Base-by-base conservation (phyloP, 441 rosid species). In the Mallotus repandus region DNA sequence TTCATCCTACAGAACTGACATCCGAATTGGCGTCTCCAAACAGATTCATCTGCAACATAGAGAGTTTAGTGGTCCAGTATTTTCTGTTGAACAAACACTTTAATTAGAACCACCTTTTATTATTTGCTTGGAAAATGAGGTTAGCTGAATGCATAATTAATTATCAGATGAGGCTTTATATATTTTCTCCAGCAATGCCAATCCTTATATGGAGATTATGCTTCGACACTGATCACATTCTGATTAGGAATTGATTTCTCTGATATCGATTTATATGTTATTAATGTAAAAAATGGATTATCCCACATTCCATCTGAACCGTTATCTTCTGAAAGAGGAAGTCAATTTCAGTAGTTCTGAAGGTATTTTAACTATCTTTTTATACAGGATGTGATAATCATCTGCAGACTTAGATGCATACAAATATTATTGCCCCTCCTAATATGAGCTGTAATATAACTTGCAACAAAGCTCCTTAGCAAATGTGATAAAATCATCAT, bases 11-110 rank as follows among this genome's bases (percentile, higher is more conserved):
- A 61, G 32, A 50, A 38, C 48, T 19, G 38, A 11, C 65, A 45
- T 50, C 38, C 49, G 38, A 49, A 62, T 19, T 60, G 55, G 66
- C 29, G 53, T 59, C 56, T n/a, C 65, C 52, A 14, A 61, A 35
- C 48, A 35, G 19, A 19, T 48, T 49, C 32, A 50, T n/a, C 19
- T 32, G 18, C n/a, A 66, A 22, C 6, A 53, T 16, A 38, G 29
- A 25, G 41, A 25, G 41, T 72, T 35, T 63, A 14, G 43, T 53
- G 19, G 50, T 52, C 68, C 59, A 50, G 41, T 19, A 63, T 52
- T 49, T 14, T 61, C 32, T 21, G 41, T 14, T 12, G 63, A 52
- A 19, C 38, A 19, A 63, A 62, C 29, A 13, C 19, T 69, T 63
- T 15, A 14, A 54, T 16, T 6, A 62, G 21, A 21, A 11, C 25